Conservation (phyloP, 495 filamentous ascomycete species). For the Aspergillus nanangensis region DNA sequence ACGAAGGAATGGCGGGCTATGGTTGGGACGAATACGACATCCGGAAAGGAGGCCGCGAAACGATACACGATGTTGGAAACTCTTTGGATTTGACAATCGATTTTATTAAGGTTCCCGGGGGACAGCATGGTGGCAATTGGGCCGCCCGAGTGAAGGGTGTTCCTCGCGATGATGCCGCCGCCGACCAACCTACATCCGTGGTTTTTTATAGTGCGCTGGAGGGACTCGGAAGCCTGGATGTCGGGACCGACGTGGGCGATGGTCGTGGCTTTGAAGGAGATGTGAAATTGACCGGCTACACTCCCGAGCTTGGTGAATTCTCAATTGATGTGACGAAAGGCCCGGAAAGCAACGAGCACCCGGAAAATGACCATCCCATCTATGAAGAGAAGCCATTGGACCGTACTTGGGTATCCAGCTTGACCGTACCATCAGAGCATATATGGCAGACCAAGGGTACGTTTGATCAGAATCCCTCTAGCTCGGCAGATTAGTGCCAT, state of each 20-base stretch:
- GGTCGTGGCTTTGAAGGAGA: slow-evolving; percentile 62
- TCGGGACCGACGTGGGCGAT: slow-evolving; percentile 46
- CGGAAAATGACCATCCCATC: slow-evolving; percentile 54
- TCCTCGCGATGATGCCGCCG: slow-evolving; percentile 62
- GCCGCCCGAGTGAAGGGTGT: slow-evolving; percentile 80
- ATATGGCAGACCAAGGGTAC: slow-evolving; percentile 83
- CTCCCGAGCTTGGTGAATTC: slow-evolving; percentile 77
- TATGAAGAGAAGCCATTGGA: slow-evolving; percentile 72
- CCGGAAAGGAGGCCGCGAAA: slow-evolving; percentile 78
- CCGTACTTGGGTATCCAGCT: slow-evolving; percentile 67
- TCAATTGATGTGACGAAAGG: slow-evolving; percentile 72
- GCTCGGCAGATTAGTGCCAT: not conserved
- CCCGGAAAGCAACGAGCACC: slow-evolving; percentile 57
- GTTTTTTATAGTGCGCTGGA: slow-evolving; percentile 80
- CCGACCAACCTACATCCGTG: slow-evolving; percentile 67
- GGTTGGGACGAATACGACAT: slow-evolving; percentile 97
- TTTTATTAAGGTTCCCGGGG: slow-evolving; percentile 90
- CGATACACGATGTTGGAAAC: slow-evolving; percentile 85
- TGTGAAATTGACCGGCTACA: slow-evolving; percentile 71
- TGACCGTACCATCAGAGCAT: slow-evolving; percentile 59
- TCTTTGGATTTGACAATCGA: slow-evolving; percentile 83
- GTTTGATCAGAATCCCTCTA: slow-evolving; percentile 10
- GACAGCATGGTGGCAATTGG: slow-evolving; percentile 86
- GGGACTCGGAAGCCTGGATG: slow-evolving; percentile 63
- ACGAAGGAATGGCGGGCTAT: slow-evolving; percentile 91